Evolutionary conservation across 495 filamentous ascomycete genomes (phyloP), one percentile per base, ranked within the genome.

Genomic region (Aspergillus panamensis): DNA sequence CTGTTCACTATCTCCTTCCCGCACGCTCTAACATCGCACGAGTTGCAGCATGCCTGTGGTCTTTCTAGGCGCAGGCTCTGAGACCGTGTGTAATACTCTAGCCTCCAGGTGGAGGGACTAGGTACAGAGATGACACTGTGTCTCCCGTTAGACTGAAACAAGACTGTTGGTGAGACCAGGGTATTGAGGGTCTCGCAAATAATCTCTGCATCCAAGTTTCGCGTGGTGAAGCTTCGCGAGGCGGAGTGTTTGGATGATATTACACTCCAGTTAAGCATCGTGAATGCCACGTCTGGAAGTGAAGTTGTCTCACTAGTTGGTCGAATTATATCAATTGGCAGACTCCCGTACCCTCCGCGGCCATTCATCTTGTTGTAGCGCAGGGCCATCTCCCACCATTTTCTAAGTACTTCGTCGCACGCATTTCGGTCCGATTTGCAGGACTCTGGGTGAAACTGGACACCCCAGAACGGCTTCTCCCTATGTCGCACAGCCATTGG

Each of bases 391-490:
- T 69, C 63, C 79, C 91, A 96, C 90, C 92, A 98, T 59, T 88
- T 90, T 44, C 70, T 64, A 25, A 97, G 77, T 31, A 97, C 75
- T 35, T 74, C 68, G 25, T 77, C 80, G 31, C 90, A 88, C 31
- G 84, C 81, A n/a, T 75, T 63, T 49, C 83, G 83, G 5, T 79
- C 70, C 12, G 94, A 96, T 66, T 93, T 96, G 61, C 95, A 87
- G 0, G 90, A 96, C 69, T 98, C 94, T 0, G 93, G 92, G 66
- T 98, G 94, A 67, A 93, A 97, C 65, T 98, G 94, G 33, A 98
- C 75, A 0, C 87, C 94, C 85, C 87, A 96, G 62, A 93, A 95
- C 6, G 94, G 94, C 62, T 86, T 90, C 3, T 61, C 57, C 25
- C 48, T 70, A 67, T 96, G 92, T 48, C 74, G 81, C 17, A 87